Evolutionary conservation across 371 early-diverging fungal genomes (phyloP), one percentile per base, ranked within the genome.

Genomic region (Mucor sp.): DNA sequence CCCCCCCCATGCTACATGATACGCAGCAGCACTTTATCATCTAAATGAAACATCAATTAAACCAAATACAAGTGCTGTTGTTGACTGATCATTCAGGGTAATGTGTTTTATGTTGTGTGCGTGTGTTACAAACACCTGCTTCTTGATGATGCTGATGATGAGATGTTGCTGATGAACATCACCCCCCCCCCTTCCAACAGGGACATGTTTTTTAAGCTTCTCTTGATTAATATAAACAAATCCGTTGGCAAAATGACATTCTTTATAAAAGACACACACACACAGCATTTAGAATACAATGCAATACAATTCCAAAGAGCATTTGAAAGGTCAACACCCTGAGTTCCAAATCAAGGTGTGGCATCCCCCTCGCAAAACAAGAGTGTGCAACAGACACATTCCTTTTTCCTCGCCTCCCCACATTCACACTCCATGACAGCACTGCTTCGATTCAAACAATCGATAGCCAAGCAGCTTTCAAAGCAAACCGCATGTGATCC

Each of bases 401-500:
- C 21, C 23, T 11, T 23, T 48, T 48, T 3, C 48, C n/a, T 23
- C 21, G 4, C 6, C 30, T 6, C 30, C 30, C 30, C 11, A 48
- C 25, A 21, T 21, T 11, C 19, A 39, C 9, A 48, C 47, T 25
- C 6, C 43, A 65, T 65, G 65, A 60, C 66, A 60, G 67, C 67
- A 21, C 6, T 67, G 21, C 62, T 75, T 39, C 70, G 68, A 43
- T 84, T 84, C 63, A 82, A 81, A 63, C 71, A 77, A 43, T 72
- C 74, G 32, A 81, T 84, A 65, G 85, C 85, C 6, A 58, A 66
- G 9, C 81, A 81, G 37, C 57, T 77, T 2, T 71, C 69, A 23
- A 68, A 65, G 19, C 67, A 69, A 14, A 65, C 65, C 28, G 17
- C 60, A 27, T 60, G 60, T 6, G 43, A 30, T 14, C 56, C 74